These are phyloP conservation scores for Taphrina betulina DNA, from an alignment of 1,139 yeast genomes.

Conservation along the genomic window DNA sequence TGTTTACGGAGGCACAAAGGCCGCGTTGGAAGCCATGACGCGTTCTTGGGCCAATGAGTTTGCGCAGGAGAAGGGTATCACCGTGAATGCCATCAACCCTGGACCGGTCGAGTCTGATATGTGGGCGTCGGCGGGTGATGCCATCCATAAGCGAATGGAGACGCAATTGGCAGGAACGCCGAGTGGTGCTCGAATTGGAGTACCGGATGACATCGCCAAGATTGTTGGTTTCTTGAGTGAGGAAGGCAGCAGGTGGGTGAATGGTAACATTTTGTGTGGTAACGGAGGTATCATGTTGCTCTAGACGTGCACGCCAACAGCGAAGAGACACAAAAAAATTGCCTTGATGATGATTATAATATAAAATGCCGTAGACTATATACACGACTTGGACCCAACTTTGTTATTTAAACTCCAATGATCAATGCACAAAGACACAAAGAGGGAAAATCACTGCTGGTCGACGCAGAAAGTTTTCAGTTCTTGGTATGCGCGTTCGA, in stretches of 20 bases:
- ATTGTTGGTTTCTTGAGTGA: constrained; percentile 28
- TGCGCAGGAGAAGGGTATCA: constrained; percentile 19
- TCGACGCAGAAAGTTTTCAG: constrained; percentile 69
- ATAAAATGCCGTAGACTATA: no score
- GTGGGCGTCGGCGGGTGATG: constrained; percentile 9
- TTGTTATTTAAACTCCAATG: no score
- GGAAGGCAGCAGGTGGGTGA: constrained; percentile 25
- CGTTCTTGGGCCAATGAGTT: constrained; percentile 28
- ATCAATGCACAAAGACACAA: no score
- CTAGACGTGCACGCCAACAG: no score
- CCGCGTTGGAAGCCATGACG: constrained; percentile 35
- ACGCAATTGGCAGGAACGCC: constrained; percentile 3
- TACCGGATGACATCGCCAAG: constrained; percentile 29
- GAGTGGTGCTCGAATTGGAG: constrained; percentile 23
- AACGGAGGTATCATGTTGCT: constrained; percentile 30
- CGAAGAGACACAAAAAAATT: no score
- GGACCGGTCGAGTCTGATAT: constrained; percentile 29
- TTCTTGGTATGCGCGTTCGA: constrained; percentile 81
- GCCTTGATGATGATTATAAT: no score
- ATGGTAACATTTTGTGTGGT: constrained; percentile 20
- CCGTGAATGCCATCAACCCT: constrained; percentile 27
- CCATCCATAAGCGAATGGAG: neutral
- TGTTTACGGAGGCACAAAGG: constrained; percentile 41
- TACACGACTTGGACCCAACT: no score
- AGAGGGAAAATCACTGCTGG: no score